Evolutionary conservation across 169 alveolate genomes (phyloP).

Genomic region (Cryptosporidium sp.): DNA sequence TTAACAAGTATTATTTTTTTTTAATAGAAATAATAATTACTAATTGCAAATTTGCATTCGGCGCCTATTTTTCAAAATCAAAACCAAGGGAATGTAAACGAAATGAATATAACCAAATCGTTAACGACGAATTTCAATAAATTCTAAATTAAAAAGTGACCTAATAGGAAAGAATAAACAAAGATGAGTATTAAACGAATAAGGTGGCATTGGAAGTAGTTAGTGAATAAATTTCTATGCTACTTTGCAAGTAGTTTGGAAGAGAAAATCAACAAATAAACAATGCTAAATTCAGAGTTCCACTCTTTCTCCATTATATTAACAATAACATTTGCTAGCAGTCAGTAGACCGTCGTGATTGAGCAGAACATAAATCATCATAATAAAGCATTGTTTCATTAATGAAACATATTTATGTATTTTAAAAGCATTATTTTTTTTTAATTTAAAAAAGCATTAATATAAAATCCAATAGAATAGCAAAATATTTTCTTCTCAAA

Average conservation of each 20-base stretch:
- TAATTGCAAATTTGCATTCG: neutral
- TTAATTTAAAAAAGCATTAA: no score
- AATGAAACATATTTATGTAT: neutral
- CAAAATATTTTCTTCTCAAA: no score
- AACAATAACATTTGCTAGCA: conserved; percentile 16
- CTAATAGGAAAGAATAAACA: no score
- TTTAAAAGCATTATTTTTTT: neutral
- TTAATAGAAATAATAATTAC: no score
- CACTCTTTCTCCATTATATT: conserved; percentile 73
- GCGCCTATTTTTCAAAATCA: neutral
- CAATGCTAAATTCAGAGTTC: conserved; percentile 65
- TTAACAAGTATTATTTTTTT: neutral
- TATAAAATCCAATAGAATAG: no score
- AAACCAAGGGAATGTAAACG: no score
- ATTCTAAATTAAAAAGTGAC: neutral
- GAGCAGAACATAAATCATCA: conserved; percentile 75
- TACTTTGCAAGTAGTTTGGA: no score
- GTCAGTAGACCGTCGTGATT: conserved; percentile 78
- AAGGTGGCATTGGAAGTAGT: neutral
- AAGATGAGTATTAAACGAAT: neutral
- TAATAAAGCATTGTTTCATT: neutral
- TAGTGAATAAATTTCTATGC: neutral
- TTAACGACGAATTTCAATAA: neutral
- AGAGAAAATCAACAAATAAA: neutral
- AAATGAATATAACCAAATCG: no score